Evolutionary conservation across 78 protist genomes (phyloP), one percentile per base, ranked within the genome.

Genomic region (Tieghemostelium lacteum): DNA sequence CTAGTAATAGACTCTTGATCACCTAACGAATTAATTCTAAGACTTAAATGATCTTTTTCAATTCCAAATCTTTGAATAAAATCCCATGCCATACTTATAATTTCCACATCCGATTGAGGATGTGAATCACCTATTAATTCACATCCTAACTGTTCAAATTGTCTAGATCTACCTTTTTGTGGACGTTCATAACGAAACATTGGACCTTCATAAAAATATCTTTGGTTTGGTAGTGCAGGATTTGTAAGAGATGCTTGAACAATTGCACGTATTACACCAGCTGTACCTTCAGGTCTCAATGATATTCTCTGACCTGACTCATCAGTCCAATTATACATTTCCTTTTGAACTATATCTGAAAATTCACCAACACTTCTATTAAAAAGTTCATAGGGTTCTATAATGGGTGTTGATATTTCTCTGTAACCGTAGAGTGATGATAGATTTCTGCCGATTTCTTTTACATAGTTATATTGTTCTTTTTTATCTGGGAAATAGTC

Each of bases 101-200:
- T 49, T 42, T 86, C 93, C 8, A 78, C 93, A 34, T 93, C 96
- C 0, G 93, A 39, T 36, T 22, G 50, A 8, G 75, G 73, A 29
- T 62, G 62, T 12, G 45, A 1, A 10, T 76, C 70, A 2, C 96
- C 96, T 5, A 93, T 58, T 26, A 39, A 65, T 31, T 93, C 96
- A 0, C 64, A 4, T 5, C 87, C 92, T 0, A 92, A 24, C 29
- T 93, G 95, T 20, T 55, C 72, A 33, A 94, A 87, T 62, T 94
- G 93, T 33, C 96, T 65, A 6, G 24, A 55, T 3, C 96, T 42
- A 3, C 96, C 96, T 39, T 24, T 1, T 70, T 94, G 96, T 28
- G 96, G 96, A 14, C 94, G 29, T 52, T 94, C 96, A 28, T 76
- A 85, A 20, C 96, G 40, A 49, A 94, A 94, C 96, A 94, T 94